Base-by-base conservation (phyloP, 2,329 filamentous ascomycete species). In the Ascomycota sp. region DNA sequence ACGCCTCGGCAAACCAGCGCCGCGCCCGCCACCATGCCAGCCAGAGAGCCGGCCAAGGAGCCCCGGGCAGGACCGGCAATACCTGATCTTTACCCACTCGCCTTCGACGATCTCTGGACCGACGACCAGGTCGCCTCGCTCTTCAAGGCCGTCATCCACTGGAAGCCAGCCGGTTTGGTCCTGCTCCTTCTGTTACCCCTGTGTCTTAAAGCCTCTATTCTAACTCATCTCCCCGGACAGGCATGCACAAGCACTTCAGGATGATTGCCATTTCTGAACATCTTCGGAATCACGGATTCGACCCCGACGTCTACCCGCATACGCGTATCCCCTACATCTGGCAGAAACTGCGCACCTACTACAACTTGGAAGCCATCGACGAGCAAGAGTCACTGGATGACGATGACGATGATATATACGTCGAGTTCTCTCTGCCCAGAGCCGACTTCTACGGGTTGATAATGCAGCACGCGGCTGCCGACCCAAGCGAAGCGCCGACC, bases 111-210 rank as follows among this genome's bases (percentile, higher is more conserved):
- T 38, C 69, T 75, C 19, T 98, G 89, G 89, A 94, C 83, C 4
- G 85, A 93, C 44, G 86, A 94, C 45, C 89, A 98, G 52, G 77
- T 92, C 40, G 83, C 81, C 1, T 85, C 82, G 25, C 63, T 98
- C 1, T 82, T 93, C 56, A 94, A 94, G 48, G 82, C 75, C 30
- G 76, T 95, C 40, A 85, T 95, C 38, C 69, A 75, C 46, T 93
- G 80, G 77, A 98, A 98, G 49, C 89, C 89, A n/a, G 86, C 86
- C 25, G 86, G 83, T 81, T 47, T 39, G 47, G 36, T 12, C 11
- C 6, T 7, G 3, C 5, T 25, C 8, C 24, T 12, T 25, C 23
- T n/a, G 4, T n/a, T 25, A n/a, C 23, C 10, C 23, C n/a, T n/a
- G n/a, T n/a, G n/a, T n/a, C n/a, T n/a, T n/a, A n/a, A n/a, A n/a